Conservation (phyloP, 139 green algal species). For the Picochlorum sp. region DNA sequence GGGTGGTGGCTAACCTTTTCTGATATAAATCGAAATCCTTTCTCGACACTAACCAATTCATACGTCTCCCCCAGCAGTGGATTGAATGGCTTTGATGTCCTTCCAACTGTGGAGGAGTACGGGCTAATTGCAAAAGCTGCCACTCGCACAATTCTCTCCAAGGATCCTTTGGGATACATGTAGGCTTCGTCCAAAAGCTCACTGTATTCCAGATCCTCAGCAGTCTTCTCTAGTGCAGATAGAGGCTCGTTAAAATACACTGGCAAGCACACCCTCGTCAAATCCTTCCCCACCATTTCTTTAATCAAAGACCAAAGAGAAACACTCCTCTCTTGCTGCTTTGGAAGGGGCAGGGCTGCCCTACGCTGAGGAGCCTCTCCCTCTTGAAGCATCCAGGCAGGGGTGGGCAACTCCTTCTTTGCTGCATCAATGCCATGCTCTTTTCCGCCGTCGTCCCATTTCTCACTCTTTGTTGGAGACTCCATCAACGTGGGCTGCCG, state of each 20-base stretch:
- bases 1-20: constrained; percentile 79
- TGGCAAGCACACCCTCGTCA: constrained; percentile 79
- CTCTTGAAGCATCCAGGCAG: constrained; percentile 24
- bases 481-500: not conserved
- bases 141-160: constrained; percentile 56
- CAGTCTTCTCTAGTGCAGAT: constrained; percentile 60
- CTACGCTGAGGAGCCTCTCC: constrained; percentile 22
- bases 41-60: constrained; percentile 52
- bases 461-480: not conserved
- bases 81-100: constrained; percentile 66
- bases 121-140: constrained; percentile 69
- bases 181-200: constrained; percentile 63
- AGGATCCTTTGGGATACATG: constrained; percentile 16
- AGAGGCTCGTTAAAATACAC: constrained; percentile 94
- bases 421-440: not conserved
- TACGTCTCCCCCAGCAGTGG: constrained; percentile 72
- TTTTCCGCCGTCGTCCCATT: not conserved
- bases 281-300: constrained; percentile 68
- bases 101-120: constrained; percentile 40
- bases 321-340: constrained; percentile 63
- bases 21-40: constrained; percentile 47
- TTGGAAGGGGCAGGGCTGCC: constrained; percentile 42
- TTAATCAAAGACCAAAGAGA: constrained; percentile 86
- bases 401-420: not conserved
- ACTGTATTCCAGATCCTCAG: constrained; percentile 77